Evolutionary conservation across 441 rosid genomes (phyloP).

Genomic region (Bocquillonia castaneifolia): DNA sequence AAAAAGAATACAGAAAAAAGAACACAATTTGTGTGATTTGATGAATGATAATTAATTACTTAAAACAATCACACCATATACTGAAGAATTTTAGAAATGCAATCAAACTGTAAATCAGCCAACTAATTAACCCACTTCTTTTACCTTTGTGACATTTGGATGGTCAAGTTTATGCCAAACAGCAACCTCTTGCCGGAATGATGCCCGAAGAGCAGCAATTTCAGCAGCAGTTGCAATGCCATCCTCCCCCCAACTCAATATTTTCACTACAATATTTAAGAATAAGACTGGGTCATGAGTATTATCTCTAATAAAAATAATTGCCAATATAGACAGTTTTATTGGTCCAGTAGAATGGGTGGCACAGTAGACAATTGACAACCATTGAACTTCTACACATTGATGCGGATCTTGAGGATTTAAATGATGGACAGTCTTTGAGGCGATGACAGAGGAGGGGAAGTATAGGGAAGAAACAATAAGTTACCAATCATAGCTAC

Average conservation of each 20-base stretch:
- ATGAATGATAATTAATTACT: not conserved
- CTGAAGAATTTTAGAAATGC: not conserved
- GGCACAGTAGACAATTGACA: not conserved
- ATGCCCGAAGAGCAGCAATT: conserved; percentile 60
- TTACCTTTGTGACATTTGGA: conserved; percentile 79
- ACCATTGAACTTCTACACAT: not conserved
- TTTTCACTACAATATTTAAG: conserved; percentile 48
- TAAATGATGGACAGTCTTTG: not conserved
- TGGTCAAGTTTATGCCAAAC: conserved; percentile 95
- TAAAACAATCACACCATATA: conserved; percentile 3
- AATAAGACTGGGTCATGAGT: conserved; percentile 19
- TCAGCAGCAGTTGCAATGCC: conserved; percentile 66
- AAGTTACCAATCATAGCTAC: no score
- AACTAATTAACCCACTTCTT: not conserved
- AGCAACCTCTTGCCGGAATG: conserved; percentile 80
- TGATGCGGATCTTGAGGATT: not conserved
- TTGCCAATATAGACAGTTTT: not conserved
- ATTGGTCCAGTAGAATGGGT: not conserved
- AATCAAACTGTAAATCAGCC: not conserved
- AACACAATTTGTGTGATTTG: not conserved
- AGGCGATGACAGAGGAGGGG: not conserved
- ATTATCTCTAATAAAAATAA: conserved; percentile 14
- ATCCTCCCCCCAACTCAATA: conserved; percentile 92
- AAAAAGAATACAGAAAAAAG: not conserved
- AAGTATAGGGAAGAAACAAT: not conserved